phyloP scores from a whole-genome alignment of 257 asterid species.

The Gentiana dahurica region DNA sequence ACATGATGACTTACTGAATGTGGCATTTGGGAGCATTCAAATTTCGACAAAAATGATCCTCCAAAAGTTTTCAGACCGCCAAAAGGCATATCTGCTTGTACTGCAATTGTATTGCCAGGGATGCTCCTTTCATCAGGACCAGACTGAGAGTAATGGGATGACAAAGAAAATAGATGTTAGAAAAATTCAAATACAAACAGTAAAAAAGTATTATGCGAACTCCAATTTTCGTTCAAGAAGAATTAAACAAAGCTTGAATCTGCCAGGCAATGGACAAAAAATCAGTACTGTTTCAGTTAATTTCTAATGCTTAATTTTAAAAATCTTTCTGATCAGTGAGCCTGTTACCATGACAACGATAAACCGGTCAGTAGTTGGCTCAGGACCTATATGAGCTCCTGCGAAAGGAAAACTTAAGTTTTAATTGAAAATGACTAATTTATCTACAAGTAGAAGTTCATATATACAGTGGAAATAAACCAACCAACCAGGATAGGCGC shows the following conservation, averaged over 20 bases:
- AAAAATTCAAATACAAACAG: background rate
- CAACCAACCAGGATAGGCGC: conserved; percentile 93
- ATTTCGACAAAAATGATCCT: conserved; percentile 85
- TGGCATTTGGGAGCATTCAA: conserved; percentile 96
- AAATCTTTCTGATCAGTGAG: too few species aligned
- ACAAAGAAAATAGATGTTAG: background rate
- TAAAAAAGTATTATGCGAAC: background rate
- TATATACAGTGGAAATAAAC: conserved; percentile 5
- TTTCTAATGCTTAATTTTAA: too few species aligned
- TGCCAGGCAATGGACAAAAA: too few species aligned
- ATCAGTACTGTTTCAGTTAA: too few species aligned
- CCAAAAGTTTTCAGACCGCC: conserved; percentile 74
- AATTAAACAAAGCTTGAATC: background rate
- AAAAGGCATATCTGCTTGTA: conserved; percentile 77
- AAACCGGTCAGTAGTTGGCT: conserved; percentile 94
- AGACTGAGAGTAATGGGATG: conserved; percentile 34
- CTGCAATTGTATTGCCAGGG: conserved; percentile 96
- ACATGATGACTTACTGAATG: conserved; percentile 64
- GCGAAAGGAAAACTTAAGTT: conserved; percentile 9
- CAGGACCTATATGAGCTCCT: conserved; percentile 99
- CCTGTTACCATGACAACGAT: conserved; percentile 76
- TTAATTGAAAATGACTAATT: conserved; percentile 7
- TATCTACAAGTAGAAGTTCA: conserved; percentile 2
- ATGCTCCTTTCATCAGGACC: conserved; percentile 94
- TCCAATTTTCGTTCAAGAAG: too few species aligned